These are phyloP conservation scores for Paramyrothecium roridum DNA, from an alignment of 2,329 filamentous ascomycete genomes.

Conservation along the genomic window DNA sequence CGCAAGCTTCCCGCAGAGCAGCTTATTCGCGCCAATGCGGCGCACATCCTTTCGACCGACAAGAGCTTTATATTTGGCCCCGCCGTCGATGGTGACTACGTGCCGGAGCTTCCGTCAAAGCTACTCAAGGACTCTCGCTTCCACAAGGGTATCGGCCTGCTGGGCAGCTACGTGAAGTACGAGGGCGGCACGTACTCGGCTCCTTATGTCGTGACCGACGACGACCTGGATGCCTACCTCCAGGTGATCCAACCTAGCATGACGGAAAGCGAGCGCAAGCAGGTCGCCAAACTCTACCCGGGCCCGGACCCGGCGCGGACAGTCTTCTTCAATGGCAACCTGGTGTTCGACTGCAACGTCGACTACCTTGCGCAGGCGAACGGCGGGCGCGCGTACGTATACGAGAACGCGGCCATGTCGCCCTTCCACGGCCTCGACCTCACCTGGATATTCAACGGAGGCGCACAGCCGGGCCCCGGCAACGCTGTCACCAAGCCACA, in stretches of 20 bases:
- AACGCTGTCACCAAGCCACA: background rate
- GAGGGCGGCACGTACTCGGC: slow-evolving; percentile 1
- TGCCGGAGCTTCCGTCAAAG: slow-evolving; percentile 7
- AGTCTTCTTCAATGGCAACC: background rate
- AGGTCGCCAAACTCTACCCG: background rate
- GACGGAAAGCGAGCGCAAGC: background rate
- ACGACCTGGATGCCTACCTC: background rate
- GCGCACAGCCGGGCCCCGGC: background rate
- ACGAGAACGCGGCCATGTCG: background rate
- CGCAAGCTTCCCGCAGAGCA: background rate
- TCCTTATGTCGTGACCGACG: background rate
- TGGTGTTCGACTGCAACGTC: background rate
- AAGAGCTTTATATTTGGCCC: slow-evolving; percentile 5
- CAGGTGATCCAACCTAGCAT: background rate
- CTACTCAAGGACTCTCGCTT: slow-evolving; percentile 5
- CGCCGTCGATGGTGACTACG: slow-evolving; percentile 6
- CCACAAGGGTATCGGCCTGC: slow-evolving; percentile 2
- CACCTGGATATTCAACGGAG: background rate
- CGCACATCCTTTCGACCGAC: slow-evolving; percentile 2
- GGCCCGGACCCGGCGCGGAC: background rate
- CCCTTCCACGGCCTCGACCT: background rate
- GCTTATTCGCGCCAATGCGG: slow-evolving; percentile 3
- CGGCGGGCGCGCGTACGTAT: background rate
- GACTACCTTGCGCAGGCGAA: background rate
- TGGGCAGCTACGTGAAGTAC: background rate